phyloP scores from a whole-genome alignment of 805 yeast genomes.

The Candida michaelii region DNA sequence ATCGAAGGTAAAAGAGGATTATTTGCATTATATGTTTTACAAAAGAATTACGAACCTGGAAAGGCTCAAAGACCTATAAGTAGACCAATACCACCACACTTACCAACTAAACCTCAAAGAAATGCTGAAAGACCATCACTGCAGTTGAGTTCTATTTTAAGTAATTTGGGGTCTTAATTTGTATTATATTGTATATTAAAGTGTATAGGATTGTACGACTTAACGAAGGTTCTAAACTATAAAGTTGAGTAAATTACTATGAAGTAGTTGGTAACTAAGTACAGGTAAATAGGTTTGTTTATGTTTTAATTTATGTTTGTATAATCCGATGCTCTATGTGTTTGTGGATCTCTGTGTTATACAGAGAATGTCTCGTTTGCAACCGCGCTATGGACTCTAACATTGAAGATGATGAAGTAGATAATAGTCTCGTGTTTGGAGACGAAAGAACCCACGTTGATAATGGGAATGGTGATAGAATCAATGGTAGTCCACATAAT shows the following conservation, averaged over 20 bases:
- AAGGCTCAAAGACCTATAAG: background rate
- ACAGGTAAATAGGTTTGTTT: too few relatives aligned
- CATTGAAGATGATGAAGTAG: constrained; percentile 1
- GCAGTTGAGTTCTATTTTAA: constrained; percentile 25
- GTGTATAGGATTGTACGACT: background rate
- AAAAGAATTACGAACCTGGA: constrained; percentile 32
- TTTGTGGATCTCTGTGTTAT: too few relatives aligned
- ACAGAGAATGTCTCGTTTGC: too few relatives aligned
- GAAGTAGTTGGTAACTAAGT: too few relatives aligned
- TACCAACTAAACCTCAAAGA: constrained; percentile 4
- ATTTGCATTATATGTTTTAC: constrained; percentile 37
- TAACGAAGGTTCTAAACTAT: too few relatives aligned
- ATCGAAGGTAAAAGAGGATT: constrained; percentile 22
- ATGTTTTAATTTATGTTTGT: too few relatives aligned
- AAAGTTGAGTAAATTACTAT: too few relatives aligned
- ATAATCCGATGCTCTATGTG: too few relatives aligned
- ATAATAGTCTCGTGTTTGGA: constrained; percentile 33
- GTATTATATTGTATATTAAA: constrained; percentile 1
- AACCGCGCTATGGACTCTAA: constrained; percentile 1
- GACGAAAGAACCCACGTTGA: constrained; percentile 11
- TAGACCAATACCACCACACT: background rate
- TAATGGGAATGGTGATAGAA: background rate
- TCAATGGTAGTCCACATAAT: background rate
- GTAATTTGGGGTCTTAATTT: constrained; percentile 21
- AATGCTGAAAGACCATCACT: constrained; percentile 5